Conservation (phyloP, 2,329 filamentous ascomycete genomes). For the Hypoxylon sp. region DNA sequence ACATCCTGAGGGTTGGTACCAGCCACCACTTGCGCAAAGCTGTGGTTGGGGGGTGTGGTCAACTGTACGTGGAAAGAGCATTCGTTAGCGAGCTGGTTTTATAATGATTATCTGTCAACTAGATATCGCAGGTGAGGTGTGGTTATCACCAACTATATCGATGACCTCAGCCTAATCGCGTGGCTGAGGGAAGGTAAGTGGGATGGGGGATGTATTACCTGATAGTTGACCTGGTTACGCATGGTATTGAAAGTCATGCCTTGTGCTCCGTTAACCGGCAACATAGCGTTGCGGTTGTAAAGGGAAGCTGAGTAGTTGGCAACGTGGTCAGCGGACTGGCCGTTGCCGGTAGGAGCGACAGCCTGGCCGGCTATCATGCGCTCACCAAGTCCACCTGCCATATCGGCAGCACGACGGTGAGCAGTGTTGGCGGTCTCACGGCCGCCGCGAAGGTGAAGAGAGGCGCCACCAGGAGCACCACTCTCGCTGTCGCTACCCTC, state of each 20-base stretch:
- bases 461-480: not conserved
- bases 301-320: not conserved
- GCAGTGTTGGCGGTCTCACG: not conserved
- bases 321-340: not conserved
- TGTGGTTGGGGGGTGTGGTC: not conserved
- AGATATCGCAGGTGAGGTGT: not conserved
- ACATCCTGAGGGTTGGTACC: too few species aligned
- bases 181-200: not conserved
- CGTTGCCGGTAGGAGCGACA: not conserved
- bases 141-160: not conserved
- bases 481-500: not conserved
- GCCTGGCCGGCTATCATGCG: not conserved
- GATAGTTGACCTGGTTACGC: not conserved
- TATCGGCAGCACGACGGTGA: not conserved
- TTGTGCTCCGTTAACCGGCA: not conserved
- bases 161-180: not conserved
- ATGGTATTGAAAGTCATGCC: not conserved
- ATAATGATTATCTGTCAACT: not conserved
- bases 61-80: slow-evolving; percentile 4
- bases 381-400: not conserved
- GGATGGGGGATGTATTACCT: not conserved
- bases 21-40: not conserved
- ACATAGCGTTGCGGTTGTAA: not conserved
- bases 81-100: not conserved
- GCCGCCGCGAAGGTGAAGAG: not conserved